Percentiles rank a stretch among this genome's conserved stretches.
phyloP scores from a whole-genome alignment of 345 rosid genomes.

The Brassica juncea region DNA sequence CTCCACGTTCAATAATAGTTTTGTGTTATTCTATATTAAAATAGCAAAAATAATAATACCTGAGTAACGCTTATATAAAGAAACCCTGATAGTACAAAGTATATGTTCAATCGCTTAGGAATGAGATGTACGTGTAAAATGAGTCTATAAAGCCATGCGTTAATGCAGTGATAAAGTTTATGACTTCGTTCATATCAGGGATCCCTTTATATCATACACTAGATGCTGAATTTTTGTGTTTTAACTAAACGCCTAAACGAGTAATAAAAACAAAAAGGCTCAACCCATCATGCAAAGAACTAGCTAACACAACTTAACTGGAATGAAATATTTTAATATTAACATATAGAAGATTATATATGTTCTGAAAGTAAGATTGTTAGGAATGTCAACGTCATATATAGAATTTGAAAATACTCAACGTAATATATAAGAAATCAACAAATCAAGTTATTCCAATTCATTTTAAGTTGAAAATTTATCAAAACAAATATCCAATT shows the following conservation, averaged over 20 bases:
- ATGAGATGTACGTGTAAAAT: conserved; percentile 17
- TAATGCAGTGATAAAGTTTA: neutral
- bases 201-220: neutral
- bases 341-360: neutral
- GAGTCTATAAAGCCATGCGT: neutral
- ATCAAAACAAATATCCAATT: neutral
- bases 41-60: neutral
- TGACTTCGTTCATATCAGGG: neutral
- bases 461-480: neutral
- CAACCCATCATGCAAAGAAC: neutral
- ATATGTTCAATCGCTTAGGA: conserved; percentile 4
- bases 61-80: neutral
- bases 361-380: neutral
- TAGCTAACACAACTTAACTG: neutral
- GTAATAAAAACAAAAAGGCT: neutral
- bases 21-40: neutral
- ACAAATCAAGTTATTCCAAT: neutral
- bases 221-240: neutral
- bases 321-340: neutral
- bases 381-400: neutral
- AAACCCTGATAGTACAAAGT: neutral
- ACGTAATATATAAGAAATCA: neutral
- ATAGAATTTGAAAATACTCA: neutral
- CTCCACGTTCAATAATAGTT: neutral
- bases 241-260: neutral